Base-by-base conservation (phyloP, 768 basidiomycete species). In the Dentipellis fragilis region DNA sequence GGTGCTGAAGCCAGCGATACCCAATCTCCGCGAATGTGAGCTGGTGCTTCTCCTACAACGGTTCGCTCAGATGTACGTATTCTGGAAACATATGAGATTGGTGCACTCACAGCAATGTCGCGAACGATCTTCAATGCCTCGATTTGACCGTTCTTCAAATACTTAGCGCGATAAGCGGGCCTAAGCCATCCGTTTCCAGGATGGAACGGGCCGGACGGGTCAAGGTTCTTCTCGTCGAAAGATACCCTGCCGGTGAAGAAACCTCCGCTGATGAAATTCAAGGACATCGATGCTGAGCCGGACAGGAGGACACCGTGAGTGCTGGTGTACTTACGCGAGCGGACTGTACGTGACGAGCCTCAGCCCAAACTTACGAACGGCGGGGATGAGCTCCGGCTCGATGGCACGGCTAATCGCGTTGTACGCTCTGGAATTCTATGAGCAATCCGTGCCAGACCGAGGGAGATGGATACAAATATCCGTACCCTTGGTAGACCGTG, bases 1-100 rank as follows among this genome's bases (percentile, higher is more conserved):
- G 82, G 56, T 84, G 75, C 52, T 81, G 77, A 50, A 77, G 70
- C 83, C 83, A 85, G n/a, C 83, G 72, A 49, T 83, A 67, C 1
- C 81, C 79, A 3, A 81, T 72, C 66, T 84, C 80, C 2, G 75
- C 71, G 55, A 81, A 66, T 0, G 75, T 73, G 4, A 84, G 63
- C 40, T 66, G 58, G 57, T 81, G 69, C 50, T 73, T 75, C 37
- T 73, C n/a, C n/a, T n/a, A n/a, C n/a, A n/a, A n/a, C n/a, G n/a
- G n/a, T n/a, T n/a, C n/a, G n/a, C n/a, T n/a, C n/a, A n/a, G n/a
- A n/a, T n/a, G n/a, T n/a, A n/a, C n/a, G n/a, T n/a, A n/a, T n/a
- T n/a, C n/a, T n/a, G n/a, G n/a, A n/a, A n/a, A n/a, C n/a, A n/a
- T n/a, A n/a, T n/a, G n/a, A n/a, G n/a, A n/a, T n/a, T n/a, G n/a